These are phyloP conservation scores for Diaporthe ampelina DNA, from an alignment of 2,329 filamentous ascomycete genomes.

Conservation along the genomic window DNA sequence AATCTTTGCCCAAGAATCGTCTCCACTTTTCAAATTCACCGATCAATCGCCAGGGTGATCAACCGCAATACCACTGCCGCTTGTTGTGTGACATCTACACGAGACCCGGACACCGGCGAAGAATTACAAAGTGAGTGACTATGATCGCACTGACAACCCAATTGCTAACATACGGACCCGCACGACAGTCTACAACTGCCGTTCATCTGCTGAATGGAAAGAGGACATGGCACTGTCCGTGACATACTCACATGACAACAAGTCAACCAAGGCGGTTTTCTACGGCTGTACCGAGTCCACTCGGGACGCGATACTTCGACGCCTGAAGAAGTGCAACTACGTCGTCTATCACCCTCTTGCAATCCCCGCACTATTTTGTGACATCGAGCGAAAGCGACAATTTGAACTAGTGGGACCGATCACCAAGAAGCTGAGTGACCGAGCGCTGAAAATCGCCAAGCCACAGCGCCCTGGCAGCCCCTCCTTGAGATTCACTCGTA, in stretches of 20 bases:
- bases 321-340: not conserved
- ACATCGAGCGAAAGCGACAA: conserved; percentile 36
- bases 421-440: not conserved
- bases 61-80: conserved; percentile 23
- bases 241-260: not conserved
- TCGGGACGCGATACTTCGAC: not conserved
- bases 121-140: not conserved
- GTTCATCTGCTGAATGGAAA: conserved; percentile 16
- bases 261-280: conserved; percentile 2
- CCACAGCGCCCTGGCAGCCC: not conserved
- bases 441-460: not conserved
- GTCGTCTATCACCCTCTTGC: conserved; percentile 1
- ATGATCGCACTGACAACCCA: not conserved
- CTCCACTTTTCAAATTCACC: conserved; percentile 5
- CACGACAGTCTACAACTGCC: conserved; percentile 21
- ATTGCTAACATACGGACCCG: not conserved
- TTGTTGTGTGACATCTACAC: not conserved
- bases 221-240: conserved; percentile 10
- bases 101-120: not conserved
- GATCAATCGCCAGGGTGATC: conserved; percentile 23
- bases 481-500: not conserved
- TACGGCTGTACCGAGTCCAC: not conserved
- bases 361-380: conserved; percentile 30
- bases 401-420: conserved; percentile 4
- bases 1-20: conserved; percentile 5